Evolutionary conservation across 2,329 filamentous ascomycete species (phyloP), one percentile per base, ranked within the genome.

Genomic region (Microsporum audouinii): DNA sequence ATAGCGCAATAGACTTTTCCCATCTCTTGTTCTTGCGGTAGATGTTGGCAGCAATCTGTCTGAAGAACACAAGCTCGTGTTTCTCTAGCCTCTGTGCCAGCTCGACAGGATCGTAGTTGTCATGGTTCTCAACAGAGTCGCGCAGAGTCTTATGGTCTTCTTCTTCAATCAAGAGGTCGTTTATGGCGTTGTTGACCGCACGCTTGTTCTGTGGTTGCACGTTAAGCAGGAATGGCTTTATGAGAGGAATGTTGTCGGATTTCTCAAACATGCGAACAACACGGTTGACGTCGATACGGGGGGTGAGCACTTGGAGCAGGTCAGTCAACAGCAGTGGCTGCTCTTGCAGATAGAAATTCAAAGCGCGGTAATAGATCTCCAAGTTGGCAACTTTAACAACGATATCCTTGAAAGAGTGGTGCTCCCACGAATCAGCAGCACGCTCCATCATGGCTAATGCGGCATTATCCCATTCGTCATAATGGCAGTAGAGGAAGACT

Each of bases 21-120:
- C 95, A 99, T 65, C 94, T 85, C 87, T 97, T 97, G 82, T 96
- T 97, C 84, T 97, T 99, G 75, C 95, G 91, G 80, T 97, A 99
- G 76, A 99, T 99, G 77, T 83, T 96, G 66, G 95, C 91, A 3
- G 94, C 94, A 71, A 99, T 96, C 77, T 99, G 94, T 71, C 94
- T 88, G 88, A 99, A 99, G 82, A 99, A 99, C 66, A 99, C 91
- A 57, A 99, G 80, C 61, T 99, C 94, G 72, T 99, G 95, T 79
- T 94, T 94, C 83, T 99, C 95, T 8, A 99, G 82, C 61, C 94
- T 88, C 72, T 88, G 84, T 1, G 94, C 95, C 63, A 99, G 84
- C 31, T 95, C 91, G 55, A 95, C 89, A 2, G 92, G 88, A 73
- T 99, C 95, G 72, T 97, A 99, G 78, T 99, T 99, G 80, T 99